Evolutionary conservation across 2,329 filamentous ascomycete genomes (phyloP), one percentile per base, ranked within the genome.

Genomic region (Aspergillus amoenus): DNA sequence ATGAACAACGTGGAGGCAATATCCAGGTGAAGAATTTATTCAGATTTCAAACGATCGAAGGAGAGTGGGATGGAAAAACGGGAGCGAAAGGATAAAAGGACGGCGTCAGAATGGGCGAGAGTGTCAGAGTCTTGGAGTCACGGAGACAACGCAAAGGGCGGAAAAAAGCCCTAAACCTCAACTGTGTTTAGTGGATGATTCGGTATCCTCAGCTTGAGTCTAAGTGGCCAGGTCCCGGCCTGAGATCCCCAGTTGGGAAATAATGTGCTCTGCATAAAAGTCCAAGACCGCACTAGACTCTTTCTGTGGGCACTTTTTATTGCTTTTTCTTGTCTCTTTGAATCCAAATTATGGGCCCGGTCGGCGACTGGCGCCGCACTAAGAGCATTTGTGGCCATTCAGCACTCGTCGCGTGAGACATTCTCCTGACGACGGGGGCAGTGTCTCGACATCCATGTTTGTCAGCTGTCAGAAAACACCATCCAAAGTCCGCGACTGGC

Each of bases 361-460:
- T 43, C 30, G 13, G 24, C 46, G 34, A 44, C 52, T 64, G 61
- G 61, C 49, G 56, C 51, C 41, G 24, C 56, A 50, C 54, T 54
- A 59, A 54, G 45, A 41, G 15, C 11, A 15, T 46, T 32, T 46
- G 22, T 32, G 24, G 8, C 59, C 61, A 63, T 43, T 61, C 47
- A 61, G 18, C 30, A 21, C 13, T 15, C 32, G 49, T 43, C 32
- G 43, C 27, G 42, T 62, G 61, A 64, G 58, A 64, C 61, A 55
- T 27, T 37, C 47, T 21, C 21, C 44, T 54, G 41, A 42, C 49
- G 6, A 27, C n/a, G 6, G 40, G 24, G 49, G 49, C 49, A 24
- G 49, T 52, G 53, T 51, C 46, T 50, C 46, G 34, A 45, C 27
- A 41, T 18, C 15, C 4, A 37, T 24, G 30, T 46, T 47, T 34